Evolutionary conservation across 163 green algal genomes (phyloP), one percentile per base, ranked within the genome.

Genomic region (Chlamydomonas reinhardtii): DNA sequence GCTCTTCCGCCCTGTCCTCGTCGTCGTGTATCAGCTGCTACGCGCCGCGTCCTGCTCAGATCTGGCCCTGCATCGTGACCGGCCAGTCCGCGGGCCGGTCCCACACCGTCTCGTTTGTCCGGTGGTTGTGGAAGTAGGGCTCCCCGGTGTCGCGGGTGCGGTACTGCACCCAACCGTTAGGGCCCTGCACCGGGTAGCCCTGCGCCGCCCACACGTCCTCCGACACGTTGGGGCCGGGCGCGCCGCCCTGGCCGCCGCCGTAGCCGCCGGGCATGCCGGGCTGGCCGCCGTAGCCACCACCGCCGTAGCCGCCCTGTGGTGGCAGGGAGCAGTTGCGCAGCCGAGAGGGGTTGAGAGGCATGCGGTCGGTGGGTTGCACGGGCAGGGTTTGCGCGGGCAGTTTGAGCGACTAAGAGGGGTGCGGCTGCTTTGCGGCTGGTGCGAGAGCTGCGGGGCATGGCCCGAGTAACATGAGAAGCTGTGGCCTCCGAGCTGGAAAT

Each of bases 111-210:
- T 88, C 61, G 29, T 66, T 75, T 0, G 69, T 91, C 29, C 54
- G 80, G 37, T 89, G 79, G 52, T 94, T 92, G 79, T 94, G 89
- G 76, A 88, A 94, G 70, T 92, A 92, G 14, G 84, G 74, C 89
- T 94, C 91, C 14, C 84, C 84, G 31, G 84, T 92, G 20, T 94
- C 89, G 32, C 90, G 89, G 22, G 83, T 85, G 17, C 82, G 76
- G 66, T 94, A 94, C 89, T 92, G 91, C 39, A 80, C 62, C 91
- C 91, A 94, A n/a, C 83, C 89, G 84, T 93, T 92, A 32, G 91
- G 91, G 29, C 90, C 91, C 29, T 69, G 68, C 20, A 90, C 71
- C 2, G 88, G 84, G 73, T 84, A 92, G 61, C 84, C 84, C 54
- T 89, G 80, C 12, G 76, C 79, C 14, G 84, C 84, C 75, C 87